These are phyloP conservation scores for Leishmania braziliensis DNA, from an alignment of 208 protist species.

Conservation along the genomic window DNA sequence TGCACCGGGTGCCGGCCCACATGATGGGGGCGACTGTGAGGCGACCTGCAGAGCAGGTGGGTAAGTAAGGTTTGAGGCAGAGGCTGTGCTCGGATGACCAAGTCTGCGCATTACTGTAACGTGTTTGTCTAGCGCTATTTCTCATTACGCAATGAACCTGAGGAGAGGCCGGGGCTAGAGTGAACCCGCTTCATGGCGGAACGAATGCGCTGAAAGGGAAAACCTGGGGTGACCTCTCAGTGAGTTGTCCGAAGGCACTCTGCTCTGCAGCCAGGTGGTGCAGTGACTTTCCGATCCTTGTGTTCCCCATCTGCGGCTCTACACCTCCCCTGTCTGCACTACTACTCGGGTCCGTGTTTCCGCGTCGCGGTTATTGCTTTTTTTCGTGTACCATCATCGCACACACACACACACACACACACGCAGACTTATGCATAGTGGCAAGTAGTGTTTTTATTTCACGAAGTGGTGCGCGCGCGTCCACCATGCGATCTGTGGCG, in stretches of 20 bases:
- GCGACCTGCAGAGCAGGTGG: neutral
- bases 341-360: neutral
- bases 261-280: neutral
- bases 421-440: neutral
- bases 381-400: neutral
- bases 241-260: no score
- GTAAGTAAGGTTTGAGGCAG: neutral
- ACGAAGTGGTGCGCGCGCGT: neutral
- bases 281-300: neutral
- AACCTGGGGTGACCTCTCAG: neutral
- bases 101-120: neutral
- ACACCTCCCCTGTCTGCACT: neutral
- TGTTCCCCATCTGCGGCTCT: neutral
- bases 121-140: neutral
- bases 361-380: neutral
- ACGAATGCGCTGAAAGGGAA: neutral
- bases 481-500: constrained; percentile 3
- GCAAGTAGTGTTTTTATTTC: neutral
- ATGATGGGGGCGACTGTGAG: neutral
- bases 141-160: neutral
- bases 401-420: neutral
- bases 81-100: neutral
- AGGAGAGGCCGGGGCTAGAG: no score
- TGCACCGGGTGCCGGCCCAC: neutral
- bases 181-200: neutral